Evolutionary conservation across 352 stramenopile species (phyloP), one percentile per base, ranked within the genome.

Genomic region (Peronosclerospora sorghi): DNA sequence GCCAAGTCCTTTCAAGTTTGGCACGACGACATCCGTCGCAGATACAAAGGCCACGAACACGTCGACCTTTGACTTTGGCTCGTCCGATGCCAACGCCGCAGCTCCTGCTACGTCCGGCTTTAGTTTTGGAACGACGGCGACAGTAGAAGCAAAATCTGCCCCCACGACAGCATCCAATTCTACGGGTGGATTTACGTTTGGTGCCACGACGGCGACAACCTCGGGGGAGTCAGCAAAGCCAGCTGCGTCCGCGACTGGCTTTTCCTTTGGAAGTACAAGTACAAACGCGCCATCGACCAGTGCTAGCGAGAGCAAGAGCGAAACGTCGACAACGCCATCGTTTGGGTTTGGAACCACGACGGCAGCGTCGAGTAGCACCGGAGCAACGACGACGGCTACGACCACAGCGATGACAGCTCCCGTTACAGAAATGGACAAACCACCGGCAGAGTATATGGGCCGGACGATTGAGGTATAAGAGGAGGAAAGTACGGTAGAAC

Each of bases 361-460:
- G 4, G 35, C 45, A 15, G 38, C 51, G 14, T 51, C 49, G 9
- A 42, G 45, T 35, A 23, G 45, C 29, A 48, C 19, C 34, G 51
- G 52, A 40, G 0, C 26, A 30, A 45, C 59, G 41, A 54, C 58
- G 27, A 42, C 59, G 8, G 26, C 64, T 0, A 36, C 55, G 2
- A 56, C 46, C 1, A 54, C 73, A 5, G 49, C 51, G 5, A 51
- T 68, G n/a, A 61, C 58, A 27, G 51, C 58, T 7, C 45, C 65
- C n/a, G 43, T 49, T 19, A 67, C 73, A 10, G 47, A 56, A 35
- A 70, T 62, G 10, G 72, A 89, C 13, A 71, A 83, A 41, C 75
- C 77, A 7, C 80, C 80, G 12, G 80, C 77, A 30, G 75, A 88
- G 47, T 92, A 90, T 57, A 84, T 86, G 61, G 77, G 77, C 35